These are phyloP conservation scores for Cutaneotrichosporon mucoides DNA, from an alignment of 1,284 basidiomycete species.

Conservation along the genomic window DNA sequence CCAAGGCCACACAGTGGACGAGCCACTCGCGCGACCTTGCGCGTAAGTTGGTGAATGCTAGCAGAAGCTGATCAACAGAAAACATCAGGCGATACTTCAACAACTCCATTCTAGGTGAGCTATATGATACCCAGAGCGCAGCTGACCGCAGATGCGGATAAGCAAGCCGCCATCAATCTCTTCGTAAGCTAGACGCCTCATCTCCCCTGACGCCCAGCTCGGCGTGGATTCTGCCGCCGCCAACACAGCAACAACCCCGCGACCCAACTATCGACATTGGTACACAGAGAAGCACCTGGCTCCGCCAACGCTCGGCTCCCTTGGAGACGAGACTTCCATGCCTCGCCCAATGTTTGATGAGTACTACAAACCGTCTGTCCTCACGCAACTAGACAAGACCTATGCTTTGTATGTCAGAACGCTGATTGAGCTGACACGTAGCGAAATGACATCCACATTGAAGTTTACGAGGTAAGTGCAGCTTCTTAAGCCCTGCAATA, in stretches of 20 bases:
- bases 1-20: conserved; percentile 82
- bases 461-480: conserved; percentile 16
- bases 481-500: no score
- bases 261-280: conserved; percentile 64
- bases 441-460: conserved; percentile 20
- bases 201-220: conserved; percentile 49
- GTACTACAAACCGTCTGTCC: conserved; percentile 74
- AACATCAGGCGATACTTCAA: conserved; percentile 94
- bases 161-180: conserved; percentile 94
- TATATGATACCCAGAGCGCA: not conserved
- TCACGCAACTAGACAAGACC: conserved; percentile 58
- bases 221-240: conserved; percentile 58
- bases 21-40: conserved; percentile 97
- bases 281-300: conserved; percentile 67
- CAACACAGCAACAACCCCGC: not conserved
- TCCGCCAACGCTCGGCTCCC: conserved; percentile 48
- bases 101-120: conserved; percentile 78
- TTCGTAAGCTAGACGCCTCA: conserved; percentile 54
- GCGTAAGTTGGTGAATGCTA: conserved; percentile 42
- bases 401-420: conserved; percentile 46
- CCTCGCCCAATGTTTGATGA: conserved; percentile 74
- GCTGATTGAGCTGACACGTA: conserved; percentile 1
- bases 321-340: conserved; percentile 26
- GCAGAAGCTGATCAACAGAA: conserved; percentile 47
- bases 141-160: conserved; percentile 75